Evolutionary conservation across 1,139 yeast genomes (phyloP).

Genomic region (Geotrichum carabidarum): DNA sequence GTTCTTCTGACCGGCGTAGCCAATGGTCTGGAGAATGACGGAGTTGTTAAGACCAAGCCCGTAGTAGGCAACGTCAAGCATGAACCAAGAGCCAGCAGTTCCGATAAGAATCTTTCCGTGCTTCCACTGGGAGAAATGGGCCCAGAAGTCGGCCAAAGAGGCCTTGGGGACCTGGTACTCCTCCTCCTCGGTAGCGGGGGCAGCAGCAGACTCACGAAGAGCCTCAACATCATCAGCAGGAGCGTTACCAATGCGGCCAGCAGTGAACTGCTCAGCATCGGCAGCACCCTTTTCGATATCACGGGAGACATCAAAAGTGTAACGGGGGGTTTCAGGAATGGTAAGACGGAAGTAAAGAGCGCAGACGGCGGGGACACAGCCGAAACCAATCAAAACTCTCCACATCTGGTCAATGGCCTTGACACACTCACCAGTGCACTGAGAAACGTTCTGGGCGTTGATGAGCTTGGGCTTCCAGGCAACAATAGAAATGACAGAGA

Average conservation of each 20-base stretch:
- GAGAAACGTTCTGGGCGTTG: slow-evolving; percentile 67
- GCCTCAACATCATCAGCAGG: slow-evolving; percentile 38
- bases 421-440: slow-evolving; percentile 51
- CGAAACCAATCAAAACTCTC: slow-evolving; percentile 84
- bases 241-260: slow-evolving; percentile 45
- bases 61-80: slow-evolving; percentile 91
- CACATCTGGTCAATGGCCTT: slow-evolving; percentile 88
- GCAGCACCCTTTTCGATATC: slow-evolving; percentile 64
- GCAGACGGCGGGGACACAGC: slow-evolving; percentile 78
- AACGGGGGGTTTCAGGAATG: slow-evolving; percentile 91
- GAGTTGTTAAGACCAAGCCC: slow-evolving; percentile 73
- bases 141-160: slow-evolving; percentile 41
- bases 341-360: slow-evolving; percentile 87
- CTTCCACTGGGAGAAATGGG: slow-evolving; percentile 79
- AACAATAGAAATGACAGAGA: slow-evolving; percentile 36
- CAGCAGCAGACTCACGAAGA: slow-evolving; percentile 12
- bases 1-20: slow-evolving; percentile 65
- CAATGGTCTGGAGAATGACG: slow-evolving; percentile 84
- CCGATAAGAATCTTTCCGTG: slow-evolving; percentile 81
- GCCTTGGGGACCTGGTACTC: slow-evolving; percentile 42
- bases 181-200: neutral
- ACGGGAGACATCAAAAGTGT: slow-evolving; percentile 65
- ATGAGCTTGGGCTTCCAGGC: slow-evolving; percentile 48
- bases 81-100: slow-evolving; percentile 96
- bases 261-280: slow-evolving; percentile 46